Conservation (phyloP, 2,329 filamentous ascomycete genomes). For the Paracorniculantispora psalliotae region DNA sequence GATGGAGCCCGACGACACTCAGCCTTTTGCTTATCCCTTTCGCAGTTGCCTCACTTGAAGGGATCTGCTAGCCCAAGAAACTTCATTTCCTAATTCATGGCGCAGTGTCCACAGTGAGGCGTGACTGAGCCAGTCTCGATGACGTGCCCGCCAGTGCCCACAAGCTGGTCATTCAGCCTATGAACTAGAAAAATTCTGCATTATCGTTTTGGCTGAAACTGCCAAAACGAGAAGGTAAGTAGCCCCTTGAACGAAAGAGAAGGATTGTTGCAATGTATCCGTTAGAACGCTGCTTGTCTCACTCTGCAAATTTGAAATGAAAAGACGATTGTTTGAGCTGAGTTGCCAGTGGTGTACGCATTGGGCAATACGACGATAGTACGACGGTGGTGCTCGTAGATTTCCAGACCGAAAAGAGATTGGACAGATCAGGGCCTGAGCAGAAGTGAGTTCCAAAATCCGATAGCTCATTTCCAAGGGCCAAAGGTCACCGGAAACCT, state of each 20-base stretch:
- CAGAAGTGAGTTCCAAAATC: background rate
- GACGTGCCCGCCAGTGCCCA: background rate
- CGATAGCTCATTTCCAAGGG: slow-evolving; percentile 1
- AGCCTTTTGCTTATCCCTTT: background rate
- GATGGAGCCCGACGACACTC: background rate
- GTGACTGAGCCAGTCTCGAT: background rate
- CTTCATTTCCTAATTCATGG: background rate
- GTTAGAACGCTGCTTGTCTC: background rate
- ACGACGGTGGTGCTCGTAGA: background rate
- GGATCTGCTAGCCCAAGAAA: background rate
- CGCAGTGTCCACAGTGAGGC: background rate
- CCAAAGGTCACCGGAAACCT: background rate
- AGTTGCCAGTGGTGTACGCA: background rate
- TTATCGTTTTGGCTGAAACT: background rate
- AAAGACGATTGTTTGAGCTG: background rate
- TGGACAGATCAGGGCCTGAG: background rate
- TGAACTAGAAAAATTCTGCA: background rate
- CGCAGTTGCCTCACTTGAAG: background rate
- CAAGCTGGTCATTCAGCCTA: background rate
- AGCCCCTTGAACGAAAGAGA: background rate
- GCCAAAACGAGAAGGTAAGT: slow-evolving; percentile 3
- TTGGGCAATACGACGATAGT: background rate
- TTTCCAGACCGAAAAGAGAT: background rate
- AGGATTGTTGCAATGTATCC: background rate
- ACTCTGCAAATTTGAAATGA: background rate